Evolutionary conservation across 345 rosid species (phyloP), one percentile per base, ranked within the genome.

Genomic region (Barbarea vulgaris): DNA sequence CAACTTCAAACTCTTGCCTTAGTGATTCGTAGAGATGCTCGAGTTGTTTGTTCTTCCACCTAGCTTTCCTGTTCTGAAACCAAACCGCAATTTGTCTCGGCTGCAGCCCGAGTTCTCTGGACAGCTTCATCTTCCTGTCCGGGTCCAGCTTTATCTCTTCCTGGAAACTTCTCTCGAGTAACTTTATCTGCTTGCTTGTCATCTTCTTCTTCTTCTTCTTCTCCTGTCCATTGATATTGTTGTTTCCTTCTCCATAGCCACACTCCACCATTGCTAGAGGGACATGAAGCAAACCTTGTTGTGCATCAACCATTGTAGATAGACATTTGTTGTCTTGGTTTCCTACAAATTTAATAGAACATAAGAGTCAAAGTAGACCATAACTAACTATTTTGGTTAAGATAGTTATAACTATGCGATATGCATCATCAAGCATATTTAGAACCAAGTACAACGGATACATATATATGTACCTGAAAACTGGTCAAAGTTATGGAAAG

Each of bases 31-130:
- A 94, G 22, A 87, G 83, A 66, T 84, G 86, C 73, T 87, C 95
- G 7, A 91, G 91, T 75, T 90, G 91, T 83, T 91, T 91, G 24
- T 89, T 79, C 77, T 94, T 94, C 97, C 98, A 94, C 37, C 97
- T 77, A 4, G 97, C 93, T 27, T 95, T 88, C 56, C 91, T 83
- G 81, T 89, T 91, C 74, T 91, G 98, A 70, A 94, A 94, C 98
- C 98, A 94, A 46, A 91, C 91, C 2, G 96, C 93, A 36, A 90
- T 84, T 76, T 94, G 97, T 53, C 95, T 83, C 0, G 98, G 97
- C 70, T 90, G 93, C 9, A 91, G 89, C 48, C 98, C 92, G 18
- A 94, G 88, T 28, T 90, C 98, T 46, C 80, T 81, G 10, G 97
- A 87, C 54, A 94, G 86, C 84, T 82, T 87, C 89, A 88, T 86